Evolutionary conservation across 139 green algal species (phyloP), one percentile per base, ranked within the genome.

Genomic region (Chlamydomonas sp.): DNA sequence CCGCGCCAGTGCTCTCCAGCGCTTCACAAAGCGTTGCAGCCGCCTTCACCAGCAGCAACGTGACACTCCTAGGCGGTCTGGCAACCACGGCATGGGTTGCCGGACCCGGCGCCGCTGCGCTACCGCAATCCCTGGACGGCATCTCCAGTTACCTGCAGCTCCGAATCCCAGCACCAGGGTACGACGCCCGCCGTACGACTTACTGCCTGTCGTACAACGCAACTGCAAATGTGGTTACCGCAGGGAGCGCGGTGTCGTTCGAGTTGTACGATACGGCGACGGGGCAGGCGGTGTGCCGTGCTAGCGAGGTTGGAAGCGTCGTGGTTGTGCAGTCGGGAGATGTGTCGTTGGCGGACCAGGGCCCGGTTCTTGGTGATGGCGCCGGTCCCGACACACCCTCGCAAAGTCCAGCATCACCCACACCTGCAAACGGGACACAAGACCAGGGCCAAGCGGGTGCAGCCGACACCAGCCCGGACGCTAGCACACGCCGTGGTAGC

Each of bases 131-230:
- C 1, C 73, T 87, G 6, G 73, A 75, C 62, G 83, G 60, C 10
- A 75, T 5, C 72, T 60, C 5, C 72, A 76, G 8, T 62, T 87
- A 81, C 83, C 3, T 87, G 17, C 76, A 16, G 18, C 49, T 87
- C 15, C 62, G 4, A 15, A 17, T 87, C 12, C 83, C 83, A 10
- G 72, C 83, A 15, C 58, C 82, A 7, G 82, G 9, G 63, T 75
- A 64, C 63, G 63, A 84, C 79, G 31, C 79, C n/a, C 16, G 77
- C 63, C 60, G 60, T 82, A 82, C 77, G 61, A 82, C 20, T 17
- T 5, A 5, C 6, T 57, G 64, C 49, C 63, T 63, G n/a, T 77
- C 79, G n/a, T 72, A 75, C 79, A 66, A 58, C 66, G 79, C 31
- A 31, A 31, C 79, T 9, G 5, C 63, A 5, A 20, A 75, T 49